Conservation (phyloP, 129 eudicot genomes). For the Lactuca saligna region DNA sequence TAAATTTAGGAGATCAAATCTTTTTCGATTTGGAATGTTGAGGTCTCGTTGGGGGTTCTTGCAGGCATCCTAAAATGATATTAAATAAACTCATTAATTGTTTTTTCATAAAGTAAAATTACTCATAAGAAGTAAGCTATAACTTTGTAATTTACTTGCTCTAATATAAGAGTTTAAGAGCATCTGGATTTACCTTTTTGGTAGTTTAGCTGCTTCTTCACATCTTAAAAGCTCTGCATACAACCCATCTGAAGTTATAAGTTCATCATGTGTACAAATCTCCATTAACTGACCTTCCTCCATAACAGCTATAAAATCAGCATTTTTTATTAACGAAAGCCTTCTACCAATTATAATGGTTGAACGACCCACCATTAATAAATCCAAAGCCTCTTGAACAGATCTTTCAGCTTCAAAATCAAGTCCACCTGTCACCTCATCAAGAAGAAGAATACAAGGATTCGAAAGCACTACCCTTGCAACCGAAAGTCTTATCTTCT, state of each 20-base stretch:
- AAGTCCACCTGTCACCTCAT: constrained; percentile 97
- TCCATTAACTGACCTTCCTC: constrained; percentile 96
- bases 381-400: constrained; percentile 95
- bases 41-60: constrained; percentile 64
- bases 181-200: constrained; percentile 61
- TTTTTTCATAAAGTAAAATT: too few species aligned
- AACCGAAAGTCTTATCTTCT: constrained; percentile 85
- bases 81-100: constrained; percentile 3
- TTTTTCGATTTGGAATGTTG: constrained; percentile 77
- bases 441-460: constrained; percentile 91
- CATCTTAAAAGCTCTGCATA: constrained; percentile 93
- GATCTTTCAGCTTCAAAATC: constrained; percentile 97
- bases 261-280: constrained; percentile 96
- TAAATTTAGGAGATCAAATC: constrained; percentile 91
- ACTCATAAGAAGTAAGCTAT: too few species aligned
- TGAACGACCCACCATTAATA: constrained; percentile 91
- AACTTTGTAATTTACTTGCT: not conserved
- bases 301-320: constrained; percentile 96
- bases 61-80: constrained; percentile 71
- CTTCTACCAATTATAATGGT: constrained; percentile 87
- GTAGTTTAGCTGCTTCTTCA: constrained; percentile 98
- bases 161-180: too few species aligned
- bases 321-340: constrained; percentile 82
- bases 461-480: constrained; percentile 94
- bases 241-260: constrained; percentile 76